Conservation (phyloP, 495 filamentous ascomycete species). For the Bryoglossum gracile region DNA sequence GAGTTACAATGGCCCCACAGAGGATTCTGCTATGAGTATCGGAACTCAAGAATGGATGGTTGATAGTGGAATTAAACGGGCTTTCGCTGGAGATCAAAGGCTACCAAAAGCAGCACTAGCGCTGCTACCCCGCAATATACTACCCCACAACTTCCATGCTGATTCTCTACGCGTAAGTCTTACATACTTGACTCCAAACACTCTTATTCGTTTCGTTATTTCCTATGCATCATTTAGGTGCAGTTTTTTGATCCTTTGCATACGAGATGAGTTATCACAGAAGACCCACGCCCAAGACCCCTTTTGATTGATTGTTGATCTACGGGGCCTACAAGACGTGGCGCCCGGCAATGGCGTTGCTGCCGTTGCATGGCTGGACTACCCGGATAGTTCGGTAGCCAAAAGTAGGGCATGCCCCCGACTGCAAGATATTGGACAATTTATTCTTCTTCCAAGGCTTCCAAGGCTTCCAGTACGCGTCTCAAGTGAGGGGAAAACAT, state of each 20-base stretch:
- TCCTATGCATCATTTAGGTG: not conserved
- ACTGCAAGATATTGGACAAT: not conserved
- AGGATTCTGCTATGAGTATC: not conserved
- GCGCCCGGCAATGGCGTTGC: not conserved
- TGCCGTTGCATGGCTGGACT: not conserved
- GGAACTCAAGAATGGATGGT: no score
- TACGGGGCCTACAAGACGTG: no score
- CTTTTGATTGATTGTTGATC: conserved; percentile 9
- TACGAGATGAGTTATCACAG: not conserved
- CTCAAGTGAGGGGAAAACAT: not conserved
- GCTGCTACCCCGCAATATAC: conserved; percentile 8
- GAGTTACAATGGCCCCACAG: conserved; percentile 6
- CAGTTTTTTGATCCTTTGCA: not conserved
- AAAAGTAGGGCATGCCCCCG: not conserved
- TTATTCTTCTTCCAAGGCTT: not conserved
- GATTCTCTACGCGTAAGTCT: not conserved
- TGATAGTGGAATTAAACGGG: not conserved
- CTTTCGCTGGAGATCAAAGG: not conserved
- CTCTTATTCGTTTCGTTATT: not conserved
- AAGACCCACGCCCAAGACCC: no score
- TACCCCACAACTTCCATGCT: not conserved
- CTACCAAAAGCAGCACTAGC: not conserved
- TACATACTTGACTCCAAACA: not conserved
- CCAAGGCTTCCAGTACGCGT: not conserved
- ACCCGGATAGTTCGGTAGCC: conserved; percentile 12